phyloP scores from a whole-genome alignment of 2,329 filamentous ascomycete genomes.

The Pestalotiopsis fici region DNA sequence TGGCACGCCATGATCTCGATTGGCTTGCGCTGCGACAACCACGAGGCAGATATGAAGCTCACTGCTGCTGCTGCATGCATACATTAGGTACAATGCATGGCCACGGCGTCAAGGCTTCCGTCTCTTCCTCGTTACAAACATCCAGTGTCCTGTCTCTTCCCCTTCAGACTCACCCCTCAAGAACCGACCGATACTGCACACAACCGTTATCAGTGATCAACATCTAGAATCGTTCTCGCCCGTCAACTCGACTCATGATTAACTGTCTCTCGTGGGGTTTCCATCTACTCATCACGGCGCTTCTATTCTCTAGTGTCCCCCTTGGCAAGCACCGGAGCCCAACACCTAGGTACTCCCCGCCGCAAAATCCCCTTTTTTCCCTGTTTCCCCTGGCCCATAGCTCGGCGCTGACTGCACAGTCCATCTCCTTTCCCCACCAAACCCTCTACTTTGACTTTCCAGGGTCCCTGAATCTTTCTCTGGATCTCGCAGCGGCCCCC shows the following conservation, averaged over 20 bases:
- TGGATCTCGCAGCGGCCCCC: background rate
- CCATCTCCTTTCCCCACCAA: conserved; percentile 4
- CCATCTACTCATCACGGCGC: background rate
- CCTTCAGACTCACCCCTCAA: no score
- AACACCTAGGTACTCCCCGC: background rate
- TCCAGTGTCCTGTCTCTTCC: background rate
- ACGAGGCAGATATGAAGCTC: background rate
- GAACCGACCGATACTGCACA: no score
- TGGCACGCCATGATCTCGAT: background rate
- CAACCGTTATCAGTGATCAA: background rate
- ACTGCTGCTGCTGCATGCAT: background rate
- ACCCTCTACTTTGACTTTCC: conserved; percentile 5
- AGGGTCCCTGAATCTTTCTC: conserved; percentile 3
- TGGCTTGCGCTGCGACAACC: background rate
- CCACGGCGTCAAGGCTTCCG: background rate
- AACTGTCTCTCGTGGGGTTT: background rate
- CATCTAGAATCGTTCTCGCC: background rate
- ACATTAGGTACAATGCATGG: background rate
- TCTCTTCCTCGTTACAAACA: background rate
- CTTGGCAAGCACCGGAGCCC: background rate
- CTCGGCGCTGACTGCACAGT: background rate
- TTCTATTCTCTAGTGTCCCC: background rate
- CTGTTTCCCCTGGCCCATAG: background rate
- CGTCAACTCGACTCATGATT: background rate
- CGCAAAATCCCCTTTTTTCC: background rate